Evolutionary conservation across 305 asterid species (phyloP).

Genomic region (Ruellia speciosa): DNA sequence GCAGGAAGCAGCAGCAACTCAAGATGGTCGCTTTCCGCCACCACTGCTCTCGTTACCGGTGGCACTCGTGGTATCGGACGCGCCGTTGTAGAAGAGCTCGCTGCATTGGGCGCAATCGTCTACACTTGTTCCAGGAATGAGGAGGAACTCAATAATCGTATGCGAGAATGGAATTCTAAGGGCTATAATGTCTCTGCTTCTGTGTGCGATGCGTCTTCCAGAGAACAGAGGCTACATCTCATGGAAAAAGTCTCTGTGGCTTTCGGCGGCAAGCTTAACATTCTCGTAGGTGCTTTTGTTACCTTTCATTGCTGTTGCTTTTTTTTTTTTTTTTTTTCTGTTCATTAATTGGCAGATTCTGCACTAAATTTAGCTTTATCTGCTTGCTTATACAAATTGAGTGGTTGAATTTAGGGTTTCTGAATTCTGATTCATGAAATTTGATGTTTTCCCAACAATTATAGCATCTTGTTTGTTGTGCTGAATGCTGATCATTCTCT

Average conservation of each 20-base stretch:
- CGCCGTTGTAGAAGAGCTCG: slow-evolving; percentile 75
- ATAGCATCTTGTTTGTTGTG: too few relatives aligned
- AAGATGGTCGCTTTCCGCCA: slow-evolving; percentile 82
- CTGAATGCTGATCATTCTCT: too few relatives aligned
- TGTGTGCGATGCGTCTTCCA: slow-evolving; percentile 66
- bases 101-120: slow-evolving; percentile 75
- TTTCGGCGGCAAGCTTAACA: slow-evolving; percentile 67
- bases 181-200: slow-evolving; percentile 65
- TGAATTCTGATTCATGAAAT: not conserved
- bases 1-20: slow-evolving; percentile 42
- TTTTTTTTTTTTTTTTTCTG: too few relatives aligned
- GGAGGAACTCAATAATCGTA: slow-evolving; percentile 51
- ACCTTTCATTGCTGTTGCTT: too few relatives aligned
- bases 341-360: too few relatives aligned
- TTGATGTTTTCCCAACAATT: too few relatives aligned
- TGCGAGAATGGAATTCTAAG: slow-evolving; percentile 65
- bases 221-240: slow-evolving; percentile 59
- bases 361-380: too few relatives aligned
- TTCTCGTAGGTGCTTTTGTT: slow-evolving; percentile 46
- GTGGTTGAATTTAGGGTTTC: not conserved
- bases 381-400: too few relatives aligned
- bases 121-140: slow-evolving; percentile 77
- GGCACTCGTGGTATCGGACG: slow-evolving; percentile 92
- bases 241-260: slow-evolving; percentile 55
- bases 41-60: slow-evolving; percentile 84